phyloP scores from a whole-genome alignment of 2,329 filamentous ascomycete genomes.

The Aspergillus fischeri region DNA sequence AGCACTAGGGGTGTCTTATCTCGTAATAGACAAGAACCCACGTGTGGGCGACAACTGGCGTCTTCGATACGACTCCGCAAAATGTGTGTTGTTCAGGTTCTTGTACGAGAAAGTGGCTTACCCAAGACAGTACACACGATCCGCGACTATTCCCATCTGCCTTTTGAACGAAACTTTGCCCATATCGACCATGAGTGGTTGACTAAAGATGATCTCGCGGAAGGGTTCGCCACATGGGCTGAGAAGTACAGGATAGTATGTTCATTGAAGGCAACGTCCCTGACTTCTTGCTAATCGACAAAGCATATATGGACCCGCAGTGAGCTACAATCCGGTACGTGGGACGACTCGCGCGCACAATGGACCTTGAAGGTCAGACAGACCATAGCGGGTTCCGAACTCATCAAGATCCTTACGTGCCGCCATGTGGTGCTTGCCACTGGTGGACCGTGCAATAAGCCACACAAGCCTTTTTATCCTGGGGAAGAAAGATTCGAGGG shows the following conservation, averaged over 20 bases:
- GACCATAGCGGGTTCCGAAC: constrained; percentile 5
- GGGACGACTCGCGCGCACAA: constrained; percentile 28
- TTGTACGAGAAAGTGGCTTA: background rate
- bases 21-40: constrained; percentile 44
- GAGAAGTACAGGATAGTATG: background rate
- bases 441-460: background rate
- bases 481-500: constrained; percentile 31
- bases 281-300: background rate
- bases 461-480: background rate
- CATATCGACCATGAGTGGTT: background rate
- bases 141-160: background rate
- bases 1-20: constrained; percentile 39
- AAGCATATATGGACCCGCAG: background rate
- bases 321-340: background rate
- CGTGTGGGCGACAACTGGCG: constrained; percentile 46
- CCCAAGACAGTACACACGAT: constrained; percentile 18
- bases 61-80: constrained; percentile 44
- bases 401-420: background rate
- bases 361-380: constrained; percentile 38
- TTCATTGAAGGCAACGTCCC: background rate
- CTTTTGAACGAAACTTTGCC: background rate
- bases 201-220: background rate
- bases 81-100: constrained; percentile 11
- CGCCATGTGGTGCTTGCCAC: background rate
- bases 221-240: background rate